These are phyloP conservation scores for Echium plantagineum DNA, from an alignment of 257 asterid species.

Conservation along the genomic window DNA sequence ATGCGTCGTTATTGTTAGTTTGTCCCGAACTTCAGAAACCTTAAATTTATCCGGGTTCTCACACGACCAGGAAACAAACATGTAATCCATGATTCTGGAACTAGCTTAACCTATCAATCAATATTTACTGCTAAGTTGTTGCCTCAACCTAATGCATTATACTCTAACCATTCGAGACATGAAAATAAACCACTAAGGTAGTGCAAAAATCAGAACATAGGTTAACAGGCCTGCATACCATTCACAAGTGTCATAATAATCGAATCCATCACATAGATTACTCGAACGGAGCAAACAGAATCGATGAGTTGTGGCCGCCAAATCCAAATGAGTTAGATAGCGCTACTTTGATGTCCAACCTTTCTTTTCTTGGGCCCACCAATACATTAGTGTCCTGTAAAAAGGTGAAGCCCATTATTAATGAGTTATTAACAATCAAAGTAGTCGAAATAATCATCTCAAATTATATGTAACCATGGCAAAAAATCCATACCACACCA, in stretches of 20 bases:
- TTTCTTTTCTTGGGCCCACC: slow-evolving; percentile 26
- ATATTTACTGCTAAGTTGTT: neutral
- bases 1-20: neutral
- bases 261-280: neutral
- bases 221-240: neutral
- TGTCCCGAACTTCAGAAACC: neutral
- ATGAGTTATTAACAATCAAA: neutral
- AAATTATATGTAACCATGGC: neutral
- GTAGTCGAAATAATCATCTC: neutral
- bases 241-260: neutral
- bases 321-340: slow-evolving; percentile 38
- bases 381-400: slow-evolving; percentile 23
- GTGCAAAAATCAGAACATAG: neutral
- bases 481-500: slow-evolving; percentile 26
- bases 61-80: neutral
- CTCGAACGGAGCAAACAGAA: slow-evolving; percentile 27
- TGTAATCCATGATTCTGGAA: neutral
- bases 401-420: neutral
- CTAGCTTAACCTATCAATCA: neutral
- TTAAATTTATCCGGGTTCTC: no score
- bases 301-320: slow-evolving; percentile 35
- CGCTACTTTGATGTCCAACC: slow-evolving; percentile 26
- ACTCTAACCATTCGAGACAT: neutral
- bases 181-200: no score
- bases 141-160: neutral